phyloP scores from a whole-genome alignment of 2,329 filamentous ascomycete genomes.

The Chrysosporium queenslandicum region DNA sequence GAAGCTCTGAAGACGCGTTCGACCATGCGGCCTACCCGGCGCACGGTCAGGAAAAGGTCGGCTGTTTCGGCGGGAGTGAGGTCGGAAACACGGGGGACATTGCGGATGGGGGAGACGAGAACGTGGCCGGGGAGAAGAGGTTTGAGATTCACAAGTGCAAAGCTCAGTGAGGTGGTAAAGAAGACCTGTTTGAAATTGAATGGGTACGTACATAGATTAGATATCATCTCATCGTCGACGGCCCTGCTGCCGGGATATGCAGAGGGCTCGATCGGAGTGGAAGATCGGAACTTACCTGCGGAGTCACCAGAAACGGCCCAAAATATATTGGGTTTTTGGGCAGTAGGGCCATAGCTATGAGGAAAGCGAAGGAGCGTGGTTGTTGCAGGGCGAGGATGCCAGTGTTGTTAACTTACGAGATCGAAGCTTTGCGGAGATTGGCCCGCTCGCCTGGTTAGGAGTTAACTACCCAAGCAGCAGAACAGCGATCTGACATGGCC shows the following conservation, averaged over 20 bases:
- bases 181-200: slow-evolving; percentile 57
- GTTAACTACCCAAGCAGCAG: too few species aligned
- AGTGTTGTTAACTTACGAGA: background rate
- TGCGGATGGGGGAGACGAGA: slow-evolving; percentile 66
- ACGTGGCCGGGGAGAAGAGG: slow-evolving; percentile 88
- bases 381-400: background rate
- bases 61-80: slow-evolving; percentile 61
- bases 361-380: background rate
- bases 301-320: slow-evolving; percentile 64
- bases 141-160: slow-evolving; percentile 90
- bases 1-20: slow-evolving; percentile 52
- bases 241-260: background rate
- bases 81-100: slow-evolving; percentile 64
- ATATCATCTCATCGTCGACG: background rate
- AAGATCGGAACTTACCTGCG: slow-evolving; percentile 47
- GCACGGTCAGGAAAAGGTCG: slow-evolving; percentile 81
- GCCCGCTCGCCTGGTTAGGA: too few species aligned
- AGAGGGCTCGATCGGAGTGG: background rate
- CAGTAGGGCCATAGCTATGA: slow-evolving; percentile 18
- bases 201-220: too few species aligned
- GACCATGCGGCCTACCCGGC: slow-evolving; percentile 69
- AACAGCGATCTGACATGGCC: too few species aligned
- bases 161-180: slow-evolving; percentile 66
- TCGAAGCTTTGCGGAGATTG: too few species aligned
- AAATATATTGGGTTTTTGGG: slow-evolving; percentile 49